Evolutionary conservation across 176 grass and related monocot species (phyloP).

Genomic region (Rhynchospora pubera): DNA sequence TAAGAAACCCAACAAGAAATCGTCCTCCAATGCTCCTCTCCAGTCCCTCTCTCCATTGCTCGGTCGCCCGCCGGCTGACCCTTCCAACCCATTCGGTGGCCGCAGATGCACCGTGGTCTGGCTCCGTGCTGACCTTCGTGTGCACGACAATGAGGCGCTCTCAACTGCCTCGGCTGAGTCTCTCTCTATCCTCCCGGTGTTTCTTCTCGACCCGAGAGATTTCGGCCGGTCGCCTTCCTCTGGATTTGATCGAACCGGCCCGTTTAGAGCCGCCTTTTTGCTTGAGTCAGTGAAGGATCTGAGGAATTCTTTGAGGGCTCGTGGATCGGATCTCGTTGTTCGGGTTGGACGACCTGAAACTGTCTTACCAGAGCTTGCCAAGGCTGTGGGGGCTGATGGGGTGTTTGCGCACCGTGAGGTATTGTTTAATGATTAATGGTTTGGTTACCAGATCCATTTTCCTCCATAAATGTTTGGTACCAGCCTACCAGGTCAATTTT

Average conservation of each 20-base stretch:
- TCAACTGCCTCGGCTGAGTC: slow-evolving; percentile 37
- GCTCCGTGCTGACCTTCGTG: slow-evolving; percentile 75
- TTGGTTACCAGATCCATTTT: not conserved
- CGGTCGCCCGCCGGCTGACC: slow-evolving; percentile 35
- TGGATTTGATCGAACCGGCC: slow-evolving; percentile 60
- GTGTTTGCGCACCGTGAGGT: slow-evolving; percentile 79
- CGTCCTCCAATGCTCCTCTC: slow-evolving; percentile 48
- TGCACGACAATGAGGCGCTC: slow-evolving; percentile 73
- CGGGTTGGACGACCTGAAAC: slow-evolving; percentile 75
- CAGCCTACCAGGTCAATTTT: not conserved
- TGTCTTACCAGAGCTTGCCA: slow-evolving; percentile 67
- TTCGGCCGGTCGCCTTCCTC: slow-evolving; percentile 47
- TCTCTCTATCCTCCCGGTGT: slow-evolving; percentile 68
- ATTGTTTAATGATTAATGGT: not conserved
- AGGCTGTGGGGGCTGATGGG: slow-evolving; percentile 41
- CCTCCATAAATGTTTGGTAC: not conserved
- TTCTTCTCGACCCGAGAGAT: slow-evolving; percentile 72
- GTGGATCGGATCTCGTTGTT: slow-evolving; percentile 71
- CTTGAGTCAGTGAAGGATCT: slow-evolving; percentile 83
- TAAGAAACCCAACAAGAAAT: slow-evolving; percentile 32
- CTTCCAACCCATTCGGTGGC: slow-evolving; percentile 34
- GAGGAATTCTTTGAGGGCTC: slow-evolving; percentile 45
- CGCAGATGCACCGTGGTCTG: slow-evolving; percentile 72
- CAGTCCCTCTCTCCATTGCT: slow-evolving; percentile 32
- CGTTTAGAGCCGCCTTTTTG: slow-evolving; percentile 63